Conservation (phyloP, 2,329 filamentous ascomycete species). For the Chaetothyriales sp. region DNA sequence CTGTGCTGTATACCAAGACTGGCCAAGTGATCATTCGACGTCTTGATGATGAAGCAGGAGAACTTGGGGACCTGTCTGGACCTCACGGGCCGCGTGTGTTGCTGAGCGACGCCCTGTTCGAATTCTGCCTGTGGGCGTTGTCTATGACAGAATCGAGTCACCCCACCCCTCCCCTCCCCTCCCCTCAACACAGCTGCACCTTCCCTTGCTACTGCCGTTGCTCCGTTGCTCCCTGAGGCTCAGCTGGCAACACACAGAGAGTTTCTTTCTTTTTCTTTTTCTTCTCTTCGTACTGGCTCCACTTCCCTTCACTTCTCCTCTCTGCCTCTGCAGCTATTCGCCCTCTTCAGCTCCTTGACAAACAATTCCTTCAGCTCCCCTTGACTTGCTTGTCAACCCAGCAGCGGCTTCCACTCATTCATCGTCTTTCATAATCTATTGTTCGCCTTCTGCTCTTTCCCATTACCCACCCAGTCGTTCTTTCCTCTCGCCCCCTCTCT, state of each 20-base stretch:
- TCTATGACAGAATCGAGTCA: background rate
- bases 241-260: background rate
- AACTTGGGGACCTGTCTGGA: background rate
- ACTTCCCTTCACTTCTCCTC: background rate
- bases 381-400: background rate
- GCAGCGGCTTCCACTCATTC: background rate
- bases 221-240: background rate
- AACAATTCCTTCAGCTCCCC: background rate
- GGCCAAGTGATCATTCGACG: background rate
- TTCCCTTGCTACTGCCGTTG: background rate
- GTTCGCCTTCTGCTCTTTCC: slow-evolving; percentile 1
- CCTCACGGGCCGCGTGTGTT: background rate
- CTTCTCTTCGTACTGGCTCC: background rate
- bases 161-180: too few relatives aligned
- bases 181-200: background rate
- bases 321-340: background rate
- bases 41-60: background rate
- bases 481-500: background rate
- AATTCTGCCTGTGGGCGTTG: background rate
- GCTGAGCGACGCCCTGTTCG: background rate
- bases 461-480: background rate
- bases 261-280: background rate
- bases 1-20: background rate
- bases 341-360: background rate
- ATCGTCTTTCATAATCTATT: slow-evolving; percentile 1